These are phyloP conservation scores for Bathelium albidoporum DNA, from an alignment of 495 filamentous ascomycete species.

Conservation along the genomic window DNA sequence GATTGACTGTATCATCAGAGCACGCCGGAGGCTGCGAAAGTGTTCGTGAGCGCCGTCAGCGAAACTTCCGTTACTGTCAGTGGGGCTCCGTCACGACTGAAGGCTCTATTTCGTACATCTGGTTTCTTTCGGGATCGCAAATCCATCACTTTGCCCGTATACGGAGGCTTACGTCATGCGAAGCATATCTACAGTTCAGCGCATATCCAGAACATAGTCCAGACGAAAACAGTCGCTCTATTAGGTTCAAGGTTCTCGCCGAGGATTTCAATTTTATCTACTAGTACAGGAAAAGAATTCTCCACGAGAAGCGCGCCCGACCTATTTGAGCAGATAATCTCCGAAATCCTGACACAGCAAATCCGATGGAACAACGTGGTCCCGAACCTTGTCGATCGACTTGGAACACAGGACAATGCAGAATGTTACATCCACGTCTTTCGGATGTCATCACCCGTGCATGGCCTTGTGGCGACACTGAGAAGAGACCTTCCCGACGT, in stretches of 20 bases:
- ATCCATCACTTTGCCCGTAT: slow-evolving; percentile 27
- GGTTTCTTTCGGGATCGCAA: slow-evolving; percentile 29
- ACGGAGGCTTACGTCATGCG: slow-evolving; percentile 36
- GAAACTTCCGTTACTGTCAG: slow-evolving; percentile 33
- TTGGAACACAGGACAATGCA: neutral
- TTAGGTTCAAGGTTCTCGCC: neutral
- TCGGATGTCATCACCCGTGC: neutral
- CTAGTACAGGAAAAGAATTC: slow-evolving; percentile 11
- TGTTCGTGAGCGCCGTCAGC: slow-evolving; percentile 34
- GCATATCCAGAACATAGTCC: slow-evolving; percentile 24
- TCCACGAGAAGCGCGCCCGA: slow-evolving; percentile 5
- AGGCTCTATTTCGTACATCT: slow-evolving; percentile 26
- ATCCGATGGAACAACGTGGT: slow-evolving; percentile 6
- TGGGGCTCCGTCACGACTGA: slow-evolving; percentile 36
- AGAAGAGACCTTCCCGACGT: neutral
- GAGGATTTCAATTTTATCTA: slow-evolving; percentile 9
- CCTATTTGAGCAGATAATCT: slow-evolving; percentile 6
- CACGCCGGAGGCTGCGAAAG: slow-evolving; percentile 18
- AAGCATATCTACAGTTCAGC: slow-evolving; percentile 31
- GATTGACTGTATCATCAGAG: neutral
- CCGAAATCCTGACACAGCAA: slow-evolving; percentile 10
- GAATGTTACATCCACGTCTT: neutral
- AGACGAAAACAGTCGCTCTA: neutral
- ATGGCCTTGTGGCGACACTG: neutral
- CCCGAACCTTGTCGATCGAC: neutral